Evolutionary conservation across 1,284 basidiomycete species (phyloP).

Genomic region (Ustilago crameri): DNA sequence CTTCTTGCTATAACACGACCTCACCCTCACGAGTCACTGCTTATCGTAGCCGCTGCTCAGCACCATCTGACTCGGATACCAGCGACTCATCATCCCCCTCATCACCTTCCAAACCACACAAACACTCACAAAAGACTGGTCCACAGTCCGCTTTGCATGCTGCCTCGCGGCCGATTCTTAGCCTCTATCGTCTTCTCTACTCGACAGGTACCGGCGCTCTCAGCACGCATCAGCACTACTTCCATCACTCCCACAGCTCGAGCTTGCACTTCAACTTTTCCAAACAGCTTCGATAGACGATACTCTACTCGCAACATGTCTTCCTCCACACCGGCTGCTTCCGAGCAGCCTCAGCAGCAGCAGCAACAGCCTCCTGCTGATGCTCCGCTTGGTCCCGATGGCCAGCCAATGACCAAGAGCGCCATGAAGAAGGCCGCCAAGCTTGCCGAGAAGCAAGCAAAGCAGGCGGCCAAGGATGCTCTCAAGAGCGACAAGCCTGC

Average conservation of each 20-base stretch:
- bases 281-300: background rate
- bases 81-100: slow-evolving; percentile 1
- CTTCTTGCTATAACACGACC: slow-evolving; percentile 2
- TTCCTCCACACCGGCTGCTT: slow-evolving; percentile 23
- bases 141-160: slow-evolving; percentile 35
- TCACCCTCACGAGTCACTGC: slow-evolving; percentile 10
- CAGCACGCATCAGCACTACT: slow-evolving; percentile 2
- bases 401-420: slow-evolving; percentile 56
- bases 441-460: slow-evolving; percentile 61
- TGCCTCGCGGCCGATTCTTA: slow-evolving; percentile 16
- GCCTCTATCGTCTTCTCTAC: slow-evolving; percentile 10
- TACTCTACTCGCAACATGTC: slow-evolving; percentile 30
- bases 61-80: slow-evolving; percentile 5
- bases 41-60: background rate
- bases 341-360: slow-evolving; percentile 27
- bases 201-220: slow-evolving; percentile 14
- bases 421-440: slow-evolving; percentile 64
- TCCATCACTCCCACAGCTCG: background rate
- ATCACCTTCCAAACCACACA: background rate
- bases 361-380: slow-evolving; percentile 25
- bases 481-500: slow-evolving; percentile 58
- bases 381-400: slow-evolving; percentile 47
- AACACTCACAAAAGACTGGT: slow-evolving; percentile 10
- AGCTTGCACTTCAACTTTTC: background rate
- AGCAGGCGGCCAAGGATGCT: slow-evolving; percentile 61